Evolutionary conservation across 768 basidiomycete genomes (phyloP).

Genomic region (Pleurotus citrinopileatus): DNA sequence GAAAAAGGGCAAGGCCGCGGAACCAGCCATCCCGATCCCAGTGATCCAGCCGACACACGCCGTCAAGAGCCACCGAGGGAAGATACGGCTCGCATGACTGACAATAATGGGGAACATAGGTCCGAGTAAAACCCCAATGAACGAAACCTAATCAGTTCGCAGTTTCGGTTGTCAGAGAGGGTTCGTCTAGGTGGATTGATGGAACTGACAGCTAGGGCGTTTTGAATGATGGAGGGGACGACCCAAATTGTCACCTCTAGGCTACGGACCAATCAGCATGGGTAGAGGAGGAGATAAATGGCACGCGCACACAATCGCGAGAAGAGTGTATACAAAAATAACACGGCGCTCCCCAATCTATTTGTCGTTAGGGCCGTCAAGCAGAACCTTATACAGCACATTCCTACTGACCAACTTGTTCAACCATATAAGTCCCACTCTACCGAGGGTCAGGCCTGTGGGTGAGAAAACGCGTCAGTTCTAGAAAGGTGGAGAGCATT

Average conservation of each 20-base stretch:
- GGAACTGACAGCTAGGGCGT: slow-evolving; percentile 40
- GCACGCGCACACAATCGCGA: slow-evolving; percentile 30
- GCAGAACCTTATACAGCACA: background rate
- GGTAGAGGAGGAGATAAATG: background rate
- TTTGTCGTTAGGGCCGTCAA: background rate
- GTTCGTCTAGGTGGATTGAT: background rate
- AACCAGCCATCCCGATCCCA: slow-evolving; percentile 48
- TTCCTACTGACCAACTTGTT: slow-evolving; percentile 34
- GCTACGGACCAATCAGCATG: background rate
- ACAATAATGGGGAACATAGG: slow-evolving; percentile 50
- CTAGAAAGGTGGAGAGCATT: background rate
- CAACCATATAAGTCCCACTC: slow-evolving; percentile 48
- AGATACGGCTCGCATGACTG: slow-evolving; percentile 29
- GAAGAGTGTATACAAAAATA: slow-evolving; percentile 27
- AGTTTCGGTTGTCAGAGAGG: background rate
- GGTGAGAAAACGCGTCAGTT: background rate
- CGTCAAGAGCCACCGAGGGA: slow-evolving; percentile 32
- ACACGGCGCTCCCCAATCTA: slow-evolving; percentile 31
- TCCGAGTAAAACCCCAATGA: slow-evolving; percentile 50
- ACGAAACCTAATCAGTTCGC: slow-evolving; percentile 27
- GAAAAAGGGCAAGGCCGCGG: slow-evolving; percentile 41
- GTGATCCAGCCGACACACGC: slow-evolving; percentile 49
- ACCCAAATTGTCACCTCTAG: slow-evolving; percentile 53
- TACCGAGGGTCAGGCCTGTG: slow-evolving; percentile 47
- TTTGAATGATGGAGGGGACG: slow-evolving; percentile 45